Conservation (phyloP, 495 filamentous ascomycete genomes). For the Beverwykella pulmonaria region DNA sequence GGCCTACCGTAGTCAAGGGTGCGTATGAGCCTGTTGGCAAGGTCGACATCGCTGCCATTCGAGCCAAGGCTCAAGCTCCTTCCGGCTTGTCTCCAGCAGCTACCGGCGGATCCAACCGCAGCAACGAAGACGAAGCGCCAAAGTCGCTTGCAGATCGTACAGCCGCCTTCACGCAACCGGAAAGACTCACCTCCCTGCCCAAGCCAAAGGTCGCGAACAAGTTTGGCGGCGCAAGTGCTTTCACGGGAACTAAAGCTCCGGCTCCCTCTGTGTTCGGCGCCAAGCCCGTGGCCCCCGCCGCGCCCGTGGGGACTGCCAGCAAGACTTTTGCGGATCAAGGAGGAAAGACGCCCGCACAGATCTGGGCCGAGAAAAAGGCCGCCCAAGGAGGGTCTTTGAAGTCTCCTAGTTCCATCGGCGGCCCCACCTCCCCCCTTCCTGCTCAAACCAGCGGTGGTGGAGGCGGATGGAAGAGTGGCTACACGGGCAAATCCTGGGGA, state of each 20-base stretch:
- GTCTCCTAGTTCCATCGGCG: constrained; percentile 40
- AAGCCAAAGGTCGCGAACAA: constrained; percentile 93
- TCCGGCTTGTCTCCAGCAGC: constrained; percentile 47
- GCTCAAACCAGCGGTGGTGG: constrained; percentile 67
- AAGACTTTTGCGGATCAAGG: constrained; percentile 91
- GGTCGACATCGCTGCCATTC: constrained; percentile 92
- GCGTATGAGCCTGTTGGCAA: constrained; percentile 92
- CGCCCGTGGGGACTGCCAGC: constrained; percentile 76
- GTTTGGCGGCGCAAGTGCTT: constrained; percentile 69
- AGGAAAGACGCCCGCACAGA: constrained; percentile 93
- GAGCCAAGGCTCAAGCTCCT: constrained; percentile 70
- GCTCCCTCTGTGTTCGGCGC: constrained; percentile 66
- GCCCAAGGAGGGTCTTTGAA: constrained; percentile 64
- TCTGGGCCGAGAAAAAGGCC: constrained; percentile 97
- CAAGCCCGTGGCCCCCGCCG: constrained; percentile 54
- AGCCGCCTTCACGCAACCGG: constrained; percentile 67
- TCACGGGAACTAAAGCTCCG: constrained; percentile 85
- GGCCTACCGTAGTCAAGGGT: constrained; percentile 82
- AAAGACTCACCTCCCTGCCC: constrained; percentile 81
- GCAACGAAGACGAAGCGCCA: constrained; percentile 50
- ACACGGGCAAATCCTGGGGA: constrained; percentile 84
- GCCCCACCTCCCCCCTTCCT: constrained; percentile 57
- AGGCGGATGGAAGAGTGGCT: constrained; percentile 84
- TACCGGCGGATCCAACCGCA: constrained; percentile 42
- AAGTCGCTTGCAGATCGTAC: constrained; percentile 69